Evolutionary conservation across 2,329 filamentous ascomycete species (phyloP).

Genomic region (Aspergillus unguis): DNA sequence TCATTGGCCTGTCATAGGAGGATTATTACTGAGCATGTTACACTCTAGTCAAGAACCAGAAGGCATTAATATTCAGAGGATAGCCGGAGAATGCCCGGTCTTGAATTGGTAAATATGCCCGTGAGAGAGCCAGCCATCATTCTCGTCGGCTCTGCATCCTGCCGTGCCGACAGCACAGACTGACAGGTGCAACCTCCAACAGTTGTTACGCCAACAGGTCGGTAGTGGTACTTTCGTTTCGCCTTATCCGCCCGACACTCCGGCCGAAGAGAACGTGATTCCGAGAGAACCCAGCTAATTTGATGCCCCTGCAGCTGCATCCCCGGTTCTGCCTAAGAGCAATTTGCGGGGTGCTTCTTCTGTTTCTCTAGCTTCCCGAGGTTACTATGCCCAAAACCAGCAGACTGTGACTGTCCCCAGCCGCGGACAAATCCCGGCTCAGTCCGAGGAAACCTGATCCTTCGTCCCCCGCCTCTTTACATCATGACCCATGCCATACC

Average conservation of each 20-base stretch:
- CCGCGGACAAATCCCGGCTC: too few relatives aligned
- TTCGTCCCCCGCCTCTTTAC: too few relatives aligned
- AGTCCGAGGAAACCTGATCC: too few relatives aligned
- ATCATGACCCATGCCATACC: too few relatives aligned
- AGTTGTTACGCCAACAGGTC: too few relatives aligned
- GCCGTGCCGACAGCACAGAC: constrained; percentile 1
- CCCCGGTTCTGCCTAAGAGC: background rate
- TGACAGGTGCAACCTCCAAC: too few relatives aligned
- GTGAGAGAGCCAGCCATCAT: background rate
- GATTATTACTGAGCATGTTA: background rate
- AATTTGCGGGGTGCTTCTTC: background rate
- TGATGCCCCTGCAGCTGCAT: background rate
- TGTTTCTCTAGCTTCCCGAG: too few relatives aligned
- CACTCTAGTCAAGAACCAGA: background rate
- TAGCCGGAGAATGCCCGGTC: background rate
- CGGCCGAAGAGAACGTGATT: constrained; percentile 1
- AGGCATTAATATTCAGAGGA: background rate
- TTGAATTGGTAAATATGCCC: background rate
- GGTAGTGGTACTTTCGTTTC: background rate
- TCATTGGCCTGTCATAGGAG: background rate
- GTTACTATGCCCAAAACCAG: too few relatives aligned
- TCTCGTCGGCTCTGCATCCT: background rate
- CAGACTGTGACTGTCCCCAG: too few relatives aligned
- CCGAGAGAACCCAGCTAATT: background rate
- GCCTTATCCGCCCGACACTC: background rate